Percentiles rank a stretch among this genome's conserved stretches.
Evolutionary conservation across 2,329 filamentous ascomycete genomes (phyloP).

Genomic region (Neocucurbitaria cava): DNA sequence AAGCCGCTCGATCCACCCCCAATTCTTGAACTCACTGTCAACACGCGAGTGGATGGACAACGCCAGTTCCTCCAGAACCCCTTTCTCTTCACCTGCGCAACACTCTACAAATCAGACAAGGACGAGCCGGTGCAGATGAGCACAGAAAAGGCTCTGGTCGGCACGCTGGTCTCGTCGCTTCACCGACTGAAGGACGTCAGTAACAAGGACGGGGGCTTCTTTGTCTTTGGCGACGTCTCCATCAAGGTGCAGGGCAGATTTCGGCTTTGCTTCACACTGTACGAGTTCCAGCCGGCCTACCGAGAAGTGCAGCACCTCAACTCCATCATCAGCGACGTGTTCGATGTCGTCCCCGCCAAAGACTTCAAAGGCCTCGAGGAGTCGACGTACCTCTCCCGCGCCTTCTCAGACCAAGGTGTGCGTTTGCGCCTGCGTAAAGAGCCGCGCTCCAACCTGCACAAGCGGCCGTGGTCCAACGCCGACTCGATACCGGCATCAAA

Average conservation of each 20-base stretch:
- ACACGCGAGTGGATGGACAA: conserved; percentile 58
- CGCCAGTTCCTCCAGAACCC: conserved; percentile 71
- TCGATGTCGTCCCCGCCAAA: conserved; percentile 69
- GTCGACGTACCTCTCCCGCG: conserved; percentile 80
- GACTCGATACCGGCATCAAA: conserved; percentile 9
- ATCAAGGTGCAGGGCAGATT: conserved; percentile 76
- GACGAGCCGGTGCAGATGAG: conserved; percentile 54
- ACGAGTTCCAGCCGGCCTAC: conserved; percentile 53
- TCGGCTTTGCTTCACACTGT: conserved; percentile 78
- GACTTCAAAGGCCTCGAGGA: conserved; percentile 81
- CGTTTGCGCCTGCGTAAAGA: conserved; percentile 84
- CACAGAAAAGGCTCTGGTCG: conserved; percentile 62
- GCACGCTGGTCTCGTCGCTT: conserved; percentile 79
- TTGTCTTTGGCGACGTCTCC: conserved; percentile 89
- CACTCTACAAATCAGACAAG: conserved; percentile 58
- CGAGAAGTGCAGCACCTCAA: conserved; percentile 57
- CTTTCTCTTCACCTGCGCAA: conserved; percentile 68
- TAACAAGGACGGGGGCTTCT: conserved; percentile 81
- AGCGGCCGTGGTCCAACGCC: conserved; percentile 31
- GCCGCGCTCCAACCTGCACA: conserved; percentile 50
- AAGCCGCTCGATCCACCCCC: conserved; percentile 90
- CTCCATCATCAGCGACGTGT: conserved; percentile 68
- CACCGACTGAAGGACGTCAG: conserved; percentile 81
- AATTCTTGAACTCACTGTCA: conserved; percentile 74
- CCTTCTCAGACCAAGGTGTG: conserved; percentile 87